phyloP scores from a whole-genome alignment of 352 stramenopile genomes.

The Globisporangium spinosum region DNA sequence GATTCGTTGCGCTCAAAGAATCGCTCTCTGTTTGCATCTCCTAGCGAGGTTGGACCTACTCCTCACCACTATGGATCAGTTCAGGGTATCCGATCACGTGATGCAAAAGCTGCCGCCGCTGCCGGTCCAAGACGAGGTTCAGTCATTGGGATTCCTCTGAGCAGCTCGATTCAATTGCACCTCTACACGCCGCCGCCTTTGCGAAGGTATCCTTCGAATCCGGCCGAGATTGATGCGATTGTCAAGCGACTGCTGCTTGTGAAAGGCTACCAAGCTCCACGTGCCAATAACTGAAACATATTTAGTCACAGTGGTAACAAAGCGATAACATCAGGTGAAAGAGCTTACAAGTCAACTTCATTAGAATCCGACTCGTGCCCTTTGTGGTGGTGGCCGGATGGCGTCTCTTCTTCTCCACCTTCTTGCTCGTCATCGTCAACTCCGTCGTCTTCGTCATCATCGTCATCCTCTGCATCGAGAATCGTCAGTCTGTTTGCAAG shows the following conservation, averaged over 20 bases:
- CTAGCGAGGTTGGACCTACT: not conserved
- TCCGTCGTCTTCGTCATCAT: conserved; percentile 39
- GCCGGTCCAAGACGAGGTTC: conserved; percentile 8
- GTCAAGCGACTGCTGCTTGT: conserved; percentile 47
- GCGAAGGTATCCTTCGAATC: conserved; percentile 32
- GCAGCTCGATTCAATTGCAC: not conserved
- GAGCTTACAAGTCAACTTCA: conserved; percentile 27
- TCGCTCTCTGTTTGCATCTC: not conserved
- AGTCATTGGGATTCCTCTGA: conserved; percentile 10
- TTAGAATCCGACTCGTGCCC: conserved; percentile 23
- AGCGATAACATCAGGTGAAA: not conserved
- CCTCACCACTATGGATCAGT: conserved; percentile 1
- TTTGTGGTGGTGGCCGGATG: not conserved
- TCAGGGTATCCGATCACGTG: not conserved
- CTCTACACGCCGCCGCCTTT: conserved; percentile 6
- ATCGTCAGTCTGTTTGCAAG: conserved; percentile 36
- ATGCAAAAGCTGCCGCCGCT: not conserved
- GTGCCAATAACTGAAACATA: not conserved
- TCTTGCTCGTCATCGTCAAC: not conserved
- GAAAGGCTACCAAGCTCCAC: conserved; percentile 44
- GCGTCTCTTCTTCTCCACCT: conserved; percentile 2
- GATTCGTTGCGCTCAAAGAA: not conserved
- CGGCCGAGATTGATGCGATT: conserved; percentile 38
- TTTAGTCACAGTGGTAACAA: not conserved
- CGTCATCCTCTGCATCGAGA: conserved; percentile 58